Evolutionary conservation across 176 grass and related monocot species (phyloP), one percentile per base, ranked within the genome.

Genomic region (Musa acuminata): DNA sequence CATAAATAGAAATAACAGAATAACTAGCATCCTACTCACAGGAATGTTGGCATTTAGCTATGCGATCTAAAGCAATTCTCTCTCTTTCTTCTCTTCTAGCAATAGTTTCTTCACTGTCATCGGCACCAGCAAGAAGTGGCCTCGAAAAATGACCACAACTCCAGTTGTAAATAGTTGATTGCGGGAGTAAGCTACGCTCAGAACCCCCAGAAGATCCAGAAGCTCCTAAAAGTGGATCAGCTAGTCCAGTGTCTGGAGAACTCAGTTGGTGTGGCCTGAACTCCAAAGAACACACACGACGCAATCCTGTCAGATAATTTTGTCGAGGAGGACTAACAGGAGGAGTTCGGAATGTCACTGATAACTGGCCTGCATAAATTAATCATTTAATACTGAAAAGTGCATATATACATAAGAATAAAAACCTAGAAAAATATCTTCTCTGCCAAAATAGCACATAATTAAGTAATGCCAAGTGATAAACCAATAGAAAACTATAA

Each of bases 71-170:
- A 76, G 86, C 88, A 74, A 78, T 64, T 76, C 24, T 90, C 82
- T 99, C 90, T 78, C 76, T 83, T 78, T 91, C 86, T 80, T 99
- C 95, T 79, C 95, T 87, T 89, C 90, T 88, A 82, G 87, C 77
- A 84, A 59, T 65, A 75, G 76, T 63, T 73, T 89, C 95, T 75
- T 89, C 95, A n/a, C 89, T 99, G 64, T 94, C 95, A 69, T 99
- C 90, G 85, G 80, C 77, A 53, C 77, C 67, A 21, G 73, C 87
- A 79, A 91, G 82, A 85, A 99, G 90, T n/a, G 95, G 95, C 80
- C 84, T 91, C 53, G 95, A 89, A 73, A 99, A 99, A 84, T 99
- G 95, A 67, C 95, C 88, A 79, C 95, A 99, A 68, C 95, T 99
- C 95, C 95, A 99, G 73, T 84, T 99, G 82, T 94, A 99, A 72